Conservation (phyloP, 2,329 filamentous ascomycete genomes). For the Fusarium secorum region DNA sequence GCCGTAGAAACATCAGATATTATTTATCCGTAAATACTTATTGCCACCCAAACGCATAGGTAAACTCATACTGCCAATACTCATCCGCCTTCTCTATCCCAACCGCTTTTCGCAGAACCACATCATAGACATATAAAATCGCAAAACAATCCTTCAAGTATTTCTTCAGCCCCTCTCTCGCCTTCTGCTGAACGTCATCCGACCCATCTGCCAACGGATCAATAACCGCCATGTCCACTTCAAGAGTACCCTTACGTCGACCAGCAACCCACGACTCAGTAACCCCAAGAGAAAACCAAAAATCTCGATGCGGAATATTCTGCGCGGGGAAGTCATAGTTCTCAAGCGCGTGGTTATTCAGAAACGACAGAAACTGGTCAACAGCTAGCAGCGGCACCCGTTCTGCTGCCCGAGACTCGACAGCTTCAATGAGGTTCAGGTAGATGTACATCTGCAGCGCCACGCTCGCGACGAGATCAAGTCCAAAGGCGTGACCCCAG, state of each 20-base stretch:
- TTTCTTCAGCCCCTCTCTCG: not conserved
- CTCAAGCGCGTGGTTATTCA: not conserved
- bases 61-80: not conserved
- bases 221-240: not conserved
- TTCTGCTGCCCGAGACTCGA: not conserved
- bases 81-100: rapidly evolving
- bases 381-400: not conserved
- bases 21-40: not conserved
- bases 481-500: conserved; percentile 6
- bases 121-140: conserved; percentile 3
- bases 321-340: conserved; percentile 5
- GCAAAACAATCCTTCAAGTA: conserved; percentile 14
- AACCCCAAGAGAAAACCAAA: conserved; percentile 5
- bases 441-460: not conserved
- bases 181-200: not conserved
- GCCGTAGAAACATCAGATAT: too few relatives aligned
- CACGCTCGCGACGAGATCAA: not conserved
- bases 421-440: conserved; percentile 13
- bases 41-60: rapidly evolving
- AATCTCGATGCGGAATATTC: conserved; percentile 7
- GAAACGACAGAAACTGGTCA: not conserved
- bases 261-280: not conserved
- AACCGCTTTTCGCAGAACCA: not conserved
- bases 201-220: not conserved
- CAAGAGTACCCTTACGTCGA: rapidly evolving